Base-by-base conservation (phyloP, 371 early-diverging fungal genomes). In the Phascolomyces articulosus region DNA sequence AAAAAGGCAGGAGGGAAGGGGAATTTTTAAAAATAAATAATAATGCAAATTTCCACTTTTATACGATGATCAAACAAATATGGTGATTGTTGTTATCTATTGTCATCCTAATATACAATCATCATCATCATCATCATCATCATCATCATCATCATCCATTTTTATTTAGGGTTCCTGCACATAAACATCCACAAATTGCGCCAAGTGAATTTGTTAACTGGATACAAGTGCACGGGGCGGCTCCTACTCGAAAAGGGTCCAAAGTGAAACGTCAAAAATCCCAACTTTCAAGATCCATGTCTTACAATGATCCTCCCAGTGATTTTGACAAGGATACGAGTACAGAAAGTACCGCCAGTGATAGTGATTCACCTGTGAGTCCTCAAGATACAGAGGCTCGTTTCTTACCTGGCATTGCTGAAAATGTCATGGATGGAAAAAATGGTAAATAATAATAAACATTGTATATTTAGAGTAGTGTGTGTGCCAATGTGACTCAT, bases 221-320 rank as follows among this genome's bases (percentile, higher is more conserved):
- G 71, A 59, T 71, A 27, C 53, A 67, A 40, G 44, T 51, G 20
- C 63, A 67, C 40, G 71, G 71, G 0, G 77, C 73, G 69, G 75
- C 27, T 69, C 78, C 26, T 67, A 76, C 64, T 60, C 72, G 49
- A 72, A 75, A 48, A 69, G 74, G 65, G 71, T 76, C 61, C 65
- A 80, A 66, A 72, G 74, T 51, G 76, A 73, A 34, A 69, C 78
- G 27, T 63, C 55, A 54, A 74, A 80, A 66, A 71, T 80, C 70
- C 65, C 68, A 38, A 70, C 76, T 15, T 38, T 73, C 51, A 27
- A 58, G 74, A 20, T 73, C 78, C 34, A 68, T 75, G 54, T 75
- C 78, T 2, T 66, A 63, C 34, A 41, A 60, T 28, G 65, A 65
- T 26, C 24, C 48, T 16, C 53, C 51, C 20, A 53, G 62, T 18